Percentiles rank a stretch among this genome's conserved stretches.
phyloP scores from a whole-genome alignment of 2,329 filamentous ascomycete species.

The Cladosporium sp. region DNA sequence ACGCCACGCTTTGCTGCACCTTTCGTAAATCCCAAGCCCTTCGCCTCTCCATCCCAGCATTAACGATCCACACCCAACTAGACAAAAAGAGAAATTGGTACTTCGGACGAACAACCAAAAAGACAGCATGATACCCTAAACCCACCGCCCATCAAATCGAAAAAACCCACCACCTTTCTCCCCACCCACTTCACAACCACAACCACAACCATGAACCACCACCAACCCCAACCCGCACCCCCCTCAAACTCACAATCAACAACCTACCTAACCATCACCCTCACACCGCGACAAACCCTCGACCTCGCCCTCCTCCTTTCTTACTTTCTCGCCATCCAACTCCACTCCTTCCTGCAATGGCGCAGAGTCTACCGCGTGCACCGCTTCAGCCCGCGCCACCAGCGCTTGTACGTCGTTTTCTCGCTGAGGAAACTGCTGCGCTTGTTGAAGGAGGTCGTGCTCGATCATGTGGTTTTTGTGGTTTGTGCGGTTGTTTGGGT shows the following conservation, averaged over 20 bases:
- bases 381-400: constrained; percentile 10
- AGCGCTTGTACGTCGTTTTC: constrained; percentile 10
- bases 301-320: constrained; percentile 3
- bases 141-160: too few species aligned
- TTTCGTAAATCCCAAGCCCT: too few species aligned
- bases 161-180: too few species aligned
- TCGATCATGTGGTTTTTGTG: constrained; percentile 7
- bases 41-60: too few species aligned
- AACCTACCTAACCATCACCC: constrained; percentile 3
- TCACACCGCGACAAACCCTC: constrained; percentile 4
- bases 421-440: constrained; percentile 7
- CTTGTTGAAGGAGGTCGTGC: constrained; percentile 1
- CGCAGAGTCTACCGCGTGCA: constrained; percentile 9
- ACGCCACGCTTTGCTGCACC: too few species aligned
- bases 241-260: background rate
- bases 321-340: constrained; percentile 7
- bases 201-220: too few species aligned
- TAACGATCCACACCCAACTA: too few species aligned
- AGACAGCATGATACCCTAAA: too few species aligned
- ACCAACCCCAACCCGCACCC: background rate
- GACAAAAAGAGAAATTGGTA: too few species aligned
- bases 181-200: too few species aligned
- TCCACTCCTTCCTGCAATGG: constrained; percentile 6
- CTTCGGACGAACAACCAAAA: too few species aligned
- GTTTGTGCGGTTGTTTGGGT: constrained; percentile 1